These are phyloP conservation scores for Skeletonema menzelii DNA, from an alignment of 108 stramenopile species.

Conservation along the genomic window DNA sequence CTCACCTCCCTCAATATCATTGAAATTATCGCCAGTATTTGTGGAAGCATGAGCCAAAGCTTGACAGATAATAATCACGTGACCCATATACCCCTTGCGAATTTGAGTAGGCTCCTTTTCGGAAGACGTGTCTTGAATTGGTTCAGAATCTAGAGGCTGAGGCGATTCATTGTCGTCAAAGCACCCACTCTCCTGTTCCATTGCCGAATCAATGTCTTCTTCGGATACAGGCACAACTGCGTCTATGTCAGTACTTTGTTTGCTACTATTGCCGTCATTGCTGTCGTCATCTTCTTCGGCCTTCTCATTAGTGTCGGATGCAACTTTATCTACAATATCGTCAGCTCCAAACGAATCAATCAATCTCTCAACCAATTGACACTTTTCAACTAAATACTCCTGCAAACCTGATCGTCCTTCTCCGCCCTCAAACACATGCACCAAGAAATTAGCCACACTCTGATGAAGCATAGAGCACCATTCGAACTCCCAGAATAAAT, in stretches of 20 bases:
- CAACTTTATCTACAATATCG: background rate
- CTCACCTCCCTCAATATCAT: slow-evolving; percentile 2
- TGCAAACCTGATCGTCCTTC: slow-evolving; percentile 77
- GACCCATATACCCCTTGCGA: slow-evolving; percentile 92
- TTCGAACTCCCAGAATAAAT: slow-evolving; percentile 94
- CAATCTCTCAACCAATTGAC: slow-evolving; percentile 80
- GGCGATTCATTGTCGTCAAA: slow-evolving; percentile 4
- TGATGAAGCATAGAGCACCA: slow-evolving; percentile 96
- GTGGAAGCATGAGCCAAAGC: slow-evolving; percentile 79
- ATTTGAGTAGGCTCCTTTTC: slow-evolving; percentile 19
- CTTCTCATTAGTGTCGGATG: background rate
- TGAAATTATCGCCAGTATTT: slow-evolving; percentile 26
- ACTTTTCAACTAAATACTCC: slow-evolving; percentile 76
- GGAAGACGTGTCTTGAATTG: background rate
- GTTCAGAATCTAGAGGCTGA: background rate
- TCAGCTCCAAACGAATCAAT: slow-evolving; percentile 76
- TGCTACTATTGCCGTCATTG: slow-evolving; percentile 24
- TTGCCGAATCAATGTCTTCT: slow-evolving; percentile 72
- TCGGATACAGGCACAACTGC: slow-evolving; percentile 61
- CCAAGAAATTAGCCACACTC: slow-evolving; percentile 90
- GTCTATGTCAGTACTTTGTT: slow-evolving; percentile 22
- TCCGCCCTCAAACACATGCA: slow-evolving; percentile 88
- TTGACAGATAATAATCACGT: slow-evolving; percentile 95
- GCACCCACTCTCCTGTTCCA: slow-evolving; percentile 45
- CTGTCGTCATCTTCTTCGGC: slow-evolving; percentile 22